Evolutionary conservation across 495 filamentous ascomycete genomes (phyloP), one percentile per base, ranked within the genome.

Genomic region (Tuber umbilicatum): DNA sequence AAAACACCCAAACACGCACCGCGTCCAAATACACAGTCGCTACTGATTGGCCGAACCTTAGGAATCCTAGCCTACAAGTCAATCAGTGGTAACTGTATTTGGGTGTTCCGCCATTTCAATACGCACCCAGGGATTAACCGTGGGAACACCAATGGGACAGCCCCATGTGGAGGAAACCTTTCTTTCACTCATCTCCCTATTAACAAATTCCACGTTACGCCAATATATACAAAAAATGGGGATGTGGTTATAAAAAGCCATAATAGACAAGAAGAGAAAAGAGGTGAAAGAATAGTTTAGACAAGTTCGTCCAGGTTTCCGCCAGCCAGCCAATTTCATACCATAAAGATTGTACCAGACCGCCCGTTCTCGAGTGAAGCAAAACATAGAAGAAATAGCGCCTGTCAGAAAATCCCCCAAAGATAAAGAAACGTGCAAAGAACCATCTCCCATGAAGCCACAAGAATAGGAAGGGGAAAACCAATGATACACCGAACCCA

Each of bases 401-500:
- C 42, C 31, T 75, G 19, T 35, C 47, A 42, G 69, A 37, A 37
- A 74, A 37, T 37, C 31, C 41, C 43, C 76, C 45, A 69, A 40
- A 50, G 31, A 35, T 45, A 74, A 74, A 47, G n/a, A 69, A 69
- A 68, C n/a, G 60, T 67, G 69, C 55, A 39, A 50, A 70, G 50
- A 19, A 55, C 71, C 40, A 78, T 14, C 31, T 27, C 14, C 31
- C 55, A 35, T 19, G 55, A 5, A 35, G 27, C 55, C 27, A 31
- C 55, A 5, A 35, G 55, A 35, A 64, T 12, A 64, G 27, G 55
- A 64, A 12, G 14, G 1, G 3, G 6, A 64, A 19, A 64, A 6
- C 27, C 27, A 70, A 71, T 45, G 39, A 78, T 74, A 78, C 37
- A 45, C 72, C 45, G 37, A 78, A 70, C 55, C 40, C 70, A 68